Percentiles rank a stretch among this genome's conserved stretches.
These are phyloP conservation scores for Teunomyces pallodes DNA, from an alignment of 805 yeast genomes.

Conservation along the genomic window DNA sequence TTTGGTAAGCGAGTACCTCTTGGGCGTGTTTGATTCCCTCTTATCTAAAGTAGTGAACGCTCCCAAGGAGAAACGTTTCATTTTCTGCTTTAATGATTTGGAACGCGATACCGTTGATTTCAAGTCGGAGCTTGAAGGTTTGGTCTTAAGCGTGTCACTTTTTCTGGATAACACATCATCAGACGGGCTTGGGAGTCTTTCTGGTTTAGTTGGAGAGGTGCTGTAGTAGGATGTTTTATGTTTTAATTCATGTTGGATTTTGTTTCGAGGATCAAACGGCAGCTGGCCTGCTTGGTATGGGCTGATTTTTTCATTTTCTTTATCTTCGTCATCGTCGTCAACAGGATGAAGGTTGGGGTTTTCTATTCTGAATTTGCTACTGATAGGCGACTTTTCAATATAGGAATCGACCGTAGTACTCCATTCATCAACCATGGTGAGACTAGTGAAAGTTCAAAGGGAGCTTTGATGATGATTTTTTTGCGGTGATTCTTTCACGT, in stretches of 20 bases:
- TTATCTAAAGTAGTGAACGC: conserved; percentile 2
- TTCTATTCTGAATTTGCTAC: conserved; percentile 19
- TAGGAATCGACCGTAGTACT: conserved; percentile 12
- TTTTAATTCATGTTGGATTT: neutral
- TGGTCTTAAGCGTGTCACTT: neutral
- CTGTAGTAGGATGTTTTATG: conserved; percentile 11
- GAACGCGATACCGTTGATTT: neutral
- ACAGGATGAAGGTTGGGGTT: conserved; percentile 27
- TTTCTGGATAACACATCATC: conserved; percentile 4
- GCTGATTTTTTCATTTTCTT: neutral
- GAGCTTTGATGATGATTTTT: too few relatives aligned
- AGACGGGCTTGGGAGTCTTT: conserved; percentile 13
- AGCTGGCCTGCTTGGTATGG: neutral
- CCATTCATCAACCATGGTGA: conserved; percentile 1
- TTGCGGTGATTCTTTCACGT: too few relatives aligned
- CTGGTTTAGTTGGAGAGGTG: conserved; percentile 11
- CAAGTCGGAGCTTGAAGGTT: neutral
- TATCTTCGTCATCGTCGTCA: conserved; percentile 1
- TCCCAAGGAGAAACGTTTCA: conserved; percentile 10
- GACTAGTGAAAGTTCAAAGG: neutral
- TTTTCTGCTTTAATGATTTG: conserved; percentile 3
- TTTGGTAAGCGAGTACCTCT: neutral
- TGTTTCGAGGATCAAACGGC: neutral
- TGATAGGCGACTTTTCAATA: conserved; percentile 20
- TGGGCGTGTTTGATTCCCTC: neutral